Evolutionary conservation across 306 rosid genomes (phyloP).

Genomic region (Acacia confusa): DNA sequence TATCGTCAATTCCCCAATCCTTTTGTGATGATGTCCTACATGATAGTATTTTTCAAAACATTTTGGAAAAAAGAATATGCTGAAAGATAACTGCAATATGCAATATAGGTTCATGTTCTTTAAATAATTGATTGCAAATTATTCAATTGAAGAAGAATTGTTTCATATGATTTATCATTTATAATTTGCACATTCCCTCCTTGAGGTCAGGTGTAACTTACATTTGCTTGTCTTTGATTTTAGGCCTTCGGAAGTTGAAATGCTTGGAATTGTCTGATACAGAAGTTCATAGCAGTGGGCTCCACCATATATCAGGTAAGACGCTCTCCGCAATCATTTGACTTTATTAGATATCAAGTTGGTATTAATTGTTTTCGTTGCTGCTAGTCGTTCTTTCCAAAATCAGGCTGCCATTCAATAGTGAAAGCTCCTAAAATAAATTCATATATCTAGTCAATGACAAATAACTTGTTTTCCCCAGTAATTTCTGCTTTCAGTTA

Average conservation of each 20-base stretch:
- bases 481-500: neutral
- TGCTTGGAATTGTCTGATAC: constrained; percentile 95
- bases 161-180: constrained; percentile 30
- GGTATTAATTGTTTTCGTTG: neutral
- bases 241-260: constrained; percentile 71
- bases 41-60: neutral
- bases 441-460: neutral
- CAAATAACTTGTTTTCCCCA: neutral
- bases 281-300: constrained; percentile 80
- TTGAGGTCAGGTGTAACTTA: constrained; percentile 18
- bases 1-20: neutral
- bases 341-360: neutral
- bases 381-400: neutral
- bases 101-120: constrained; percentile 7
- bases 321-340: neutral
- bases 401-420: neutral
- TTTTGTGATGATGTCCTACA: constrained; percentile 9
- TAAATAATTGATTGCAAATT: constrained; percentile 5
- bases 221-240: constrained; percentile 33
- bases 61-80: neutral
- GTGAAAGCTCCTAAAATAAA: neutral
- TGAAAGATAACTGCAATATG: constrained; percentile 1
- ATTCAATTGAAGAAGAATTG: constrained; percentile 21
- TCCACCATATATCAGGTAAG: constrained; percentile 82
- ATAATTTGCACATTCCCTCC: constrained; percentile 22